Evolutionary conservation across 2,329 filamentous ascomycete species (phyloP).

Genomic region (Leptographium radiaticola): DNA sequence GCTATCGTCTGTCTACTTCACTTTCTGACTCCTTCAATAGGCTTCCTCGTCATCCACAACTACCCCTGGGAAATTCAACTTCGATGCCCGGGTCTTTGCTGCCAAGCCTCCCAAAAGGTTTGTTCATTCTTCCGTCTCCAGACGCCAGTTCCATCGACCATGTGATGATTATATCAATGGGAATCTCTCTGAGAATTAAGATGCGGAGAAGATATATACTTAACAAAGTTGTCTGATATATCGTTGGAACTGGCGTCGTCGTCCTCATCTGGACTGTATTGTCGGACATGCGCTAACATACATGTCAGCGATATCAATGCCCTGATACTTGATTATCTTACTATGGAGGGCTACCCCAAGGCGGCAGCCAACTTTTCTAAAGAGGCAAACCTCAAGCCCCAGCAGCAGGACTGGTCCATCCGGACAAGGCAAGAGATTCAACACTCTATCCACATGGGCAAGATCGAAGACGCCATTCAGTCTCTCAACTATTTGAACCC

Average conservation of each 20-base stretch:
- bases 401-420: slow-evolving; percentile 61
- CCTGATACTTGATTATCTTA: slow-evolving; percentile 91
- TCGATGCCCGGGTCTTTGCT: slow-evolving; percentile 71
- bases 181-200: slow-evolving; percentile 98
- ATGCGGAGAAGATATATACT: slow-evolving; percentile 76
- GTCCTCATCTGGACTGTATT: neutral
- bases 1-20: neutral
- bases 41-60: slow-evolving; percentile 62
- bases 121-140: slow-evolving; percentile 1
- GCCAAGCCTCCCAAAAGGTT: slow-evolving; percentile 85
- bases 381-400: slow-evolving; percentile 75
- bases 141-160: slow-evolving; percentile 16
- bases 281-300: slow-evolving; percentile 3
- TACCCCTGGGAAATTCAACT: slow-evolving; percentile 57
- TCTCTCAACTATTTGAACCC: slow-evolving; percentile 81
- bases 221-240: slow-evolving; percentile 31
- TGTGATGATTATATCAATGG: slow-evolving; percentile 93
- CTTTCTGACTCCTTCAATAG: slow-evolving; percentile 22
- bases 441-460: slow-evolving; percentile 70
- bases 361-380: slow-evolving; percentile 88
- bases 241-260: slow-evolving; percentile 4
- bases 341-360: slow-evolving; percentile 86
- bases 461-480: slow-evolving; percentile 76
- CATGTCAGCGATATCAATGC: slow-evolving; percentile 75
- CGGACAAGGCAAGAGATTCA: slow-evolving; percentile 70